These are phyloP conservation scores for Paraleonurus japonicus DNA, from an alignment of 257 asterid species.

Conservation along the genomic window DNA sequence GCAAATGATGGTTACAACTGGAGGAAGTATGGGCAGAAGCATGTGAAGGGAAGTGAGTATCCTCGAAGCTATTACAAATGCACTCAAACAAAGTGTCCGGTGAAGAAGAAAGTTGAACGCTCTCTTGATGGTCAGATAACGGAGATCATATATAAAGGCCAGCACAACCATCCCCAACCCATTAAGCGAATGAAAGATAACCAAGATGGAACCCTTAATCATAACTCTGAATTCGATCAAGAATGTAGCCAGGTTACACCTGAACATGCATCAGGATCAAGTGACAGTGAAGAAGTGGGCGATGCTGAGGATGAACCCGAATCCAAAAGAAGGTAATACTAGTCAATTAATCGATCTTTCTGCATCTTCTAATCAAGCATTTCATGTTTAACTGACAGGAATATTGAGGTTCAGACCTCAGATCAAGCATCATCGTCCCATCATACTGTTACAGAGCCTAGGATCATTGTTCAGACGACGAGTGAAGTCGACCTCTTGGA, in stretches of 20 bases:
- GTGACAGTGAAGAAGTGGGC: constrained; percentile 59
- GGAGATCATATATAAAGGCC: constrained; percentile 75
- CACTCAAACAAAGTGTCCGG: constrained; percentile 62
- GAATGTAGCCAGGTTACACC: constrained; percentile 72
- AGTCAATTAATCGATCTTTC: not conserved
- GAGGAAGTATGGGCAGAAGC: constrained; percentile 74
- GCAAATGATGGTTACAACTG: constrained; percentile 64
- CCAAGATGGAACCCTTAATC: constrained; percentile 34
- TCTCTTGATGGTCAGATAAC: constrained; percentile 64
- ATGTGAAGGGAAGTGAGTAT: constrained; percentile 62
- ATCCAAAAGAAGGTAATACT: constrained; percentile 67
- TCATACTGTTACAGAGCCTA: constrained; percentile 84
- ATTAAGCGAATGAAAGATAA: constrained; percentile 51
- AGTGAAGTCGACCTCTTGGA: constrained; percentile 93
- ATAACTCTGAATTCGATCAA: constrained; percentile 44
- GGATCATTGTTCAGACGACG: constrained; percentile 87
- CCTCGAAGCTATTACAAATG: constrained; percentile 74
- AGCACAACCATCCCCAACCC: constrained; percentile 56
- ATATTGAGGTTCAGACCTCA: constrained; percentile 48
- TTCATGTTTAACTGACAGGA: constrained; percentile 40
- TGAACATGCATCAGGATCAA: constrained; percentile 61
- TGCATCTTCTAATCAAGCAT: not conserved
- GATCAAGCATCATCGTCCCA: constrained; percentile 63
- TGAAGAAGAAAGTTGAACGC: constrained; percentile 70
- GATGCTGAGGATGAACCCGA: constrained; percentile 69